A percentile compares a stretch with the other conserved stretches of the same genome.
Evolutionary conservation across 2,329 filamentous ascomycete genomes (phyloP).

Genomic region (Microcyclospora tardicrescens): DNA sequence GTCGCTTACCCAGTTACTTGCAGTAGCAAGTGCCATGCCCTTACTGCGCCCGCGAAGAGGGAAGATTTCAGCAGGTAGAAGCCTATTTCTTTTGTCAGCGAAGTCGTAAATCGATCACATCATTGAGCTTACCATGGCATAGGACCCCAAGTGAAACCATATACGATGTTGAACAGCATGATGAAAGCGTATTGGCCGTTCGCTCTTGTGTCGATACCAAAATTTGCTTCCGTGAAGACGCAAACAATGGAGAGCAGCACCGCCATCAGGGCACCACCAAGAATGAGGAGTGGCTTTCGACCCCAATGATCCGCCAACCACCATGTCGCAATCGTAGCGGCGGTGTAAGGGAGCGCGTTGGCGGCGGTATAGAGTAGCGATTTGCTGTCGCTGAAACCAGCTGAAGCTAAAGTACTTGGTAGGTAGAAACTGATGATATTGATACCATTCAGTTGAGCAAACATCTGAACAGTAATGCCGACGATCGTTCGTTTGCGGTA

Average conservation of each 20-base stretch:
- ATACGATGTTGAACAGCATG: slow-evolving; percentile 92
- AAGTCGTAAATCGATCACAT: too few relatives aligned
- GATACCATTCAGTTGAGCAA: slow-evolving; percentile 91
- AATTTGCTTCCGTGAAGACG: slow-evolving; percentile 63
- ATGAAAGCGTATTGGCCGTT: slow-evolving; percentile 78
- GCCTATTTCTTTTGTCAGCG: slow-evolving; percentile 8
- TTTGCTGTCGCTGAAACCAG: slow-evolving; percentile 74
- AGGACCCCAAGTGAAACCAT: slow-evolving; percentile 86
- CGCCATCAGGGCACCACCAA: slow-evolving; percentile 75
- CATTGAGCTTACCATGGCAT: slow-evolving; percentile 66
- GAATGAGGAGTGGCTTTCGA: slow-evolving; percentile 70
- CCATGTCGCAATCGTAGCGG: slow-evolving; percentile 87
- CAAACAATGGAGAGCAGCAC: slow-evolving; percentile 74
- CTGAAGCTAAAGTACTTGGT: slow-evolving; percentile 82
- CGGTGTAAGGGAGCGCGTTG: slow-evolving; percentile 76
- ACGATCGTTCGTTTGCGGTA: slow-evolving; percentile 87
- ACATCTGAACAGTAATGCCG: slow-evolving; percentile 87
- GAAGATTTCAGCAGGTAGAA: slow-evolving; percentile 90
- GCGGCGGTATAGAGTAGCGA: slow-evolving; percentile 92
- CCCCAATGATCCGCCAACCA: slow-evolving; percentile 89
- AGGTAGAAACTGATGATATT: slow-evolving; percentile 98
- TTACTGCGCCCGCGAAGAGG: slow-evolving; percentile 90
- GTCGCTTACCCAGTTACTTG: slow-evolving; percentile 25
- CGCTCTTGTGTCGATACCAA: slow-evolving; percentile 63
- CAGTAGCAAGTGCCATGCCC: slow-evolving; percentile 79